These are phyloP conservation scores for Nakazawaea wyomingensis DNA, from an alignment of 805 yeast genomes.

Conservation along the genomic window DNA sequence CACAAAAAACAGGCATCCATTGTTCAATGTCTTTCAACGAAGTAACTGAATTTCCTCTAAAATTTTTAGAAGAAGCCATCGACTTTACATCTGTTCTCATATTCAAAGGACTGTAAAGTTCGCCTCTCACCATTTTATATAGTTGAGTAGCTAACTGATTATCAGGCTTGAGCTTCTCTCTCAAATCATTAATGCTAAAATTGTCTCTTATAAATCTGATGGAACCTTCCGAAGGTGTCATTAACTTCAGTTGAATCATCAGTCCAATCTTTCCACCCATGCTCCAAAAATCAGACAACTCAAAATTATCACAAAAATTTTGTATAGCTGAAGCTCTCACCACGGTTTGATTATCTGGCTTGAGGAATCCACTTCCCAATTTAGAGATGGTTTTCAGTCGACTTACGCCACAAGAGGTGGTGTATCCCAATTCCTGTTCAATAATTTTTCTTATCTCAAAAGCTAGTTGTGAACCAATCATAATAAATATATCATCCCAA, in stretches of 20 bases:
- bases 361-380: constrained; percentile 76
- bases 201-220: constrained; percentile 48
- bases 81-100: constrained; percentile 65
- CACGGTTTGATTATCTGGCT: constrained; percentile 85
- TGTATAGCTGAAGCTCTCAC: constrained; percentile 45
- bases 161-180: constrained; percentile 33
- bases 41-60: constrained; percentile 50
- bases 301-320: constrained; percentile 54
- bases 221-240: constrained; percentile 42
- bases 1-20: constrained; percentile 82
- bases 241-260: constrained; percentile 42
- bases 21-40: constrained; percentile 52
- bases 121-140: constrained; percentile 62
- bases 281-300: constrained; percentile 76
- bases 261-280: constrained; percentile 89
- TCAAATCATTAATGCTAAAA: constrained; percentile 35
- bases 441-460: constrained; percentile 50
- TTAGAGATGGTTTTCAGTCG: constrained; percentile 77
- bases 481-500: constrained; percentile 78
- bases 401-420: constrained; percentile 87
- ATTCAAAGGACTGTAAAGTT: constrained; percentile 45
- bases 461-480: constrained; percentile 62
- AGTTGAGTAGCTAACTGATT: constrained; percentile 47
- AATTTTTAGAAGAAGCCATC: constrained; percentile 86
- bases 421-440: constrained; percentile 57